Base-by-base conservation (phyloP, 352 stramenopile genomes). In the Phytophthora constricta region DNA sequence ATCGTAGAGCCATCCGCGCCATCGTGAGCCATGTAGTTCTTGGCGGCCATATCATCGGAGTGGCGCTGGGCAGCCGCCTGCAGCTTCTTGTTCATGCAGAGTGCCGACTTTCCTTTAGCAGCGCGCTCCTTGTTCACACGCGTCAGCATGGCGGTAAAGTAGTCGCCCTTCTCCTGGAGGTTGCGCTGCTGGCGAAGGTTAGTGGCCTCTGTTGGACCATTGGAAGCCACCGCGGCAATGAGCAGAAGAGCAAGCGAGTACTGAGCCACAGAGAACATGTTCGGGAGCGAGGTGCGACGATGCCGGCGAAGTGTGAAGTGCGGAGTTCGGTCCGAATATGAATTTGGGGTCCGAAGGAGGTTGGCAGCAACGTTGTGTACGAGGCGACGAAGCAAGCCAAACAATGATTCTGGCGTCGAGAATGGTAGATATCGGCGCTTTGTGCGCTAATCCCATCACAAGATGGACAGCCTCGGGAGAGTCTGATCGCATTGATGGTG, bases 11-110 rank as follows among this genome's bases (percentile, higher is more conserved):
- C 75, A 34, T 62, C 58, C 20, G 61, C 54, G 14, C 75, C 75
- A 0, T 59, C 75, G 68, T 83, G 75, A 43, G 42, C 68, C 70
- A 81, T 81, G 43, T 66, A 78, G 59, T 76, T 66, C 37, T 76
- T 63, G 0, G 14, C 53, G 17, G 74, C 70, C 56, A 69, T 61
- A 47, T 82, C 74, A 20, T 66, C 42, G 3, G 61, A 70, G 42
- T 46, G 53, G 31, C 41, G n/a, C 58, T 58, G 43, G 3, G 62
- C 56, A 4, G 63, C 52, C 16, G 48, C 25, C 22, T 57, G 41
- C 28, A 59, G 39, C 51, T 68, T 77, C 43, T 39, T 47, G 59
- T 77, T 84, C 25, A 46, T 49, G 50, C 74, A 80, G 1, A 80
- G 51, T 0, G 69, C 42, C 11, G 56, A 19, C 17, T 78, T 47